Conservation (phyloP, 768 basidiomycete genomes). For the Lentinula boryana region DNA sequence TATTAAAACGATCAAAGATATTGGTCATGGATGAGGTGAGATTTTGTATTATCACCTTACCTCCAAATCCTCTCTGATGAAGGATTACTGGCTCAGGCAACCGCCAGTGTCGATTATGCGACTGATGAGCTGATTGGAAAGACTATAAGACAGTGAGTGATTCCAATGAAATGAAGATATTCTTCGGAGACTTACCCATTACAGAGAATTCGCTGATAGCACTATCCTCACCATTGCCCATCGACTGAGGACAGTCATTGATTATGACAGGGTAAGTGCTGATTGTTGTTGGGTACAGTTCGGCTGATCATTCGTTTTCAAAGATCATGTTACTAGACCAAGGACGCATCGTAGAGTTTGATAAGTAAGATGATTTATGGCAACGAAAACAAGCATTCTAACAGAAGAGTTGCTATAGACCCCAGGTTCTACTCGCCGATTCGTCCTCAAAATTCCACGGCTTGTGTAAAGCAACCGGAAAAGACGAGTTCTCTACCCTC, state of each 20-base stretch:
- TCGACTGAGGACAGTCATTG: slow-evolving; percentile 56
- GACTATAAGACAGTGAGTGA: slow-evolving; percentile 69
- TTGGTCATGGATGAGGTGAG: slow-evolving; percentile 80
- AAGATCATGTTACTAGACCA: slow-evolving; percentile 77
- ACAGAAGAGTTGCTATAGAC: slow-evolving; percentile 23
- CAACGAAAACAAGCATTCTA: neutral
- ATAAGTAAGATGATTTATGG: slow-evolving; percentile 29
- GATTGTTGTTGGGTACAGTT: neutral
- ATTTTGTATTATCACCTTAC: slow-evolving; percentile 11
- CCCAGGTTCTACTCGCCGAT: slow-evolving; percentile 49
- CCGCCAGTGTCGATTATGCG: slow-evolving; percentile 74
- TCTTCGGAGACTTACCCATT: neutral
- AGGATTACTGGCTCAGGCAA: slow-evolving; percentile 19
- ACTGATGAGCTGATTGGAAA: slow-evolving; percentile 84
- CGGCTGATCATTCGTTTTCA: neutral
- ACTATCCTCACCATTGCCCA: slow-evolving; percentile 85
- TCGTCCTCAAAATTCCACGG: slow-evolving; percentile 55
- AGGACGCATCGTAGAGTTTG: slow-evolving; percentile 75
- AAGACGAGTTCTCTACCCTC: slow-evolving; percentile 60
- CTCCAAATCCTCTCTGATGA: neutral
- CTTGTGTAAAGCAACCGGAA: slow-evolving; percentile 71
- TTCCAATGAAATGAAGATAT: no score
- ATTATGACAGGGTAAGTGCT: slow-evolving; percentile 70
- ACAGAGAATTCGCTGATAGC: slow-evolving; percentile 70
- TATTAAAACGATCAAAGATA: slow-evolving; percentile 70